phyloP scores from a whole-genome alignment of 352 stramenopile genomes.

The Phytophthora sp. region DNA sequence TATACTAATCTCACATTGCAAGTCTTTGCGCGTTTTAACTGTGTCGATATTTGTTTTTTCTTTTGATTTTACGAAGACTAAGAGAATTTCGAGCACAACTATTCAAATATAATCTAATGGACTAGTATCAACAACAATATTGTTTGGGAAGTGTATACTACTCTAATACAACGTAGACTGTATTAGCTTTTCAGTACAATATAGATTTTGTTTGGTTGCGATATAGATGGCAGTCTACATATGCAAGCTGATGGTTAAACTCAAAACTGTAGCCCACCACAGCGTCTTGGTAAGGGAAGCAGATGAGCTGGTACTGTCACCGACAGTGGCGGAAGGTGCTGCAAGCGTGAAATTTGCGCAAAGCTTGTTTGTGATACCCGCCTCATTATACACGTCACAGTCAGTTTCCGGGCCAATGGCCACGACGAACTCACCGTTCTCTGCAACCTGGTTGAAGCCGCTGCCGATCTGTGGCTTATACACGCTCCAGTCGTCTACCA shows the following conservation, averaged over 20 bases:
- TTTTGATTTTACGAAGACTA: too few species aligned
- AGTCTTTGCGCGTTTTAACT: slow-evolving; percentile 3
- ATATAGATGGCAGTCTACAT: not conserved
- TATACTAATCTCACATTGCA: slow-evolving; percentile 12
- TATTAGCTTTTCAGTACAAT: too few species aligned
- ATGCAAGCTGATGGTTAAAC: slow-evolving; percentile 1
- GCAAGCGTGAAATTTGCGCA: slow-evolving; percentile 51
- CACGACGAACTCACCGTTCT: slow-evolving; percentile 72
- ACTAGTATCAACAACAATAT: too few species aligned
- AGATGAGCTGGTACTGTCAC: slow-evolving; percentile 20
- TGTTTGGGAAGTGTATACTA: too few species aligned
- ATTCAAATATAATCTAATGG: too few species aligned
- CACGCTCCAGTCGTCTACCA: slow-evolving; percentile 59
- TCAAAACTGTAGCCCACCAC: slow-evolving; percentile 17
- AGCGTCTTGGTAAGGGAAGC: slow-evolving; percentile 5
- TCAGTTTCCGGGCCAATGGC: slow-evolving; percentile 66
- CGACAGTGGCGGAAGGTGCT: slow-evolving; percentile 12
- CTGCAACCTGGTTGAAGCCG: slow-evolving; percentile 59
- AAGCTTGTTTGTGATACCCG: slow-evolving; percentile 36
- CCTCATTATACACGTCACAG: slow-evolving; percentile 64
- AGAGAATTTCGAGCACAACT: too few species aligned
- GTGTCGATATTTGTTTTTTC: not conserved
- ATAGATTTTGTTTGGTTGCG: not conserved
- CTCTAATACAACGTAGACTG: too few species aligned
- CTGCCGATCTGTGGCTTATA: slow-evolving; percentile 61